A percentile compares a stretch with the other conserved stretches of the same genome.
phyloP scores from a whole-genome alignment of 352 stramenopile genomes.

The Globisporangium cystogenes region DNA sequence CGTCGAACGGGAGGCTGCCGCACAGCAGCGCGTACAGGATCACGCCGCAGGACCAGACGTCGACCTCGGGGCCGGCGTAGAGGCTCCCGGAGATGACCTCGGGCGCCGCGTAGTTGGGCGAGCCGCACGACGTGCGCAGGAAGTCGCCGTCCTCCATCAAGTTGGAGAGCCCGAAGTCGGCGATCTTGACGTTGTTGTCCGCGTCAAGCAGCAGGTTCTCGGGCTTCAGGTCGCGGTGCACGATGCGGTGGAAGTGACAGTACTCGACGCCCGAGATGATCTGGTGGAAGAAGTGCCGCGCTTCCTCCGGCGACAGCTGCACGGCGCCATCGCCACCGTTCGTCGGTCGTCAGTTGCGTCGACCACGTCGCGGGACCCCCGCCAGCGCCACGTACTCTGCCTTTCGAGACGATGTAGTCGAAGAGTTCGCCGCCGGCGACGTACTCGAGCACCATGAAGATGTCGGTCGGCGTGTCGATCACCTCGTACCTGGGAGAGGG shows the following conservation, averaged over 20 bases:
- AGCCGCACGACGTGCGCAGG: conserved; percentile 96
- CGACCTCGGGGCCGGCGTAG: conserved; percentile 98
- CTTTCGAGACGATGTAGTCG: conserved; percentile 99
- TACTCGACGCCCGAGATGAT: conserved; percentile 99
- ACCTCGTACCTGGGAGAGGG: conserved; percentile 87
- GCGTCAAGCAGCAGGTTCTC: conserved; percentile 97
- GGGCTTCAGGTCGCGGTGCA: conserved; percentile 98
- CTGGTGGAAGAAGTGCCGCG: conserved; percentile 99
- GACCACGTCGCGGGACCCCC: background rate
- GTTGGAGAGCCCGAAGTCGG: conserved; percentile 99
- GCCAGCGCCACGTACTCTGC: conserved; percentile 42
- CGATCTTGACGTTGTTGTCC: conserved; percentile 99
- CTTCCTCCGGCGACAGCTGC: conserved; percentile 94
- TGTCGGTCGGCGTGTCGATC: conserved; percentile 99
- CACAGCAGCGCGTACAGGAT: conserved; percentile 99
- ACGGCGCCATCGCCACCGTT: conserved; percentile 11
- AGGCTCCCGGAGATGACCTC: conserved; percentile 98
- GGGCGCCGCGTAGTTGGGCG: conserved; percentile 99
- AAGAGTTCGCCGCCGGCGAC: conserved; percentile 93
- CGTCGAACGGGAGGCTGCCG: conserved; percentile 97
- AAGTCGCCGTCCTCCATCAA: conserved; percentile 99
- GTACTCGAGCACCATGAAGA: conserved; percentile 95
- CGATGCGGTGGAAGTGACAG: conserved; percentile 99
- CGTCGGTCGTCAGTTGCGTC: too few species aligned
- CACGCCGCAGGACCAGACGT: conserved; percentile 99